Conservation (phyloP, 352 stramenopile species). For the Pythium rishiriense region DNA sequence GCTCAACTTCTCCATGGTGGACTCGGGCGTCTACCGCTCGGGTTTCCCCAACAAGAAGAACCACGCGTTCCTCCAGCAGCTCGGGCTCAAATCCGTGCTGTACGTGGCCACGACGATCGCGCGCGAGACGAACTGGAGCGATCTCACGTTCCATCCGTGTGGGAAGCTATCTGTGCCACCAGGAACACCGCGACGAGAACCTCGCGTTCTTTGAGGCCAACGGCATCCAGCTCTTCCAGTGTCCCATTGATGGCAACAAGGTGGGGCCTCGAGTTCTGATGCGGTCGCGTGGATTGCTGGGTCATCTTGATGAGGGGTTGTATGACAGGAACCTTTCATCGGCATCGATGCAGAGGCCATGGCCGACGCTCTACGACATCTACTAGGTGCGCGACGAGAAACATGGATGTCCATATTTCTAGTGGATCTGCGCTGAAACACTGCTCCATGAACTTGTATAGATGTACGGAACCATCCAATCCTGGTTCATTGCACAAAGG, state of each 20-base stretch:
- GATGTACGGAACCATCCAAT: conserved; percentile 88
- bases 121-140: not conserved
- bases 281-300: not conserved
- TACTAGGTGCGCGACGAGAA: conserved; percentile 48
- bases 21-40: conserved; percentile 85
- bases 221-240: conserved; percentile 81
- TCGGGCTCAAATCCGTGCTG: conserved; percentile 86
- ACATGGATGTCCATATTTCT: not conserved
- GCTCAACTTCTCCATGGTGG: conserved; percentile 91
- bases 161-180: conserved; percentile 75
- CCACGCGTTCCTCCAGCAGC: conserved; percentile 82
- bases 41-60: conserved; percentile 90
- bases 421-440: not conserved
- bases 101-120: conserved; percentile 34
- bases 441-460: conserved; percentile 9
- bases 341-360: conserved; percentile 85
- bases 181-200: conserved; percentile 84
- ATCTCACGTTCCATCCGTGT: not conserved
- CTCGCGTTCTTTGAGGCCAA: conserved; percentile 81
- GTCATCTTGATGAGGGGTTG: not conserved
- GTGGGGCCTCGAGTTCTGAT: conserved; percentile 18
- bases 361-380: conserved; percentile 68
- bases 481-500: conserved; percentile 88
- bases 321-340: conserved; percentile 80
- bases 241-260: conserved; percentile 89